Percentiles rank a stretch among this genome's conserved stretches.
Evolutionary conservation across 2,329 filamentous ascomycete genomes (phyloP).

Genomic region (Calonectria henricotiae): DNA sequence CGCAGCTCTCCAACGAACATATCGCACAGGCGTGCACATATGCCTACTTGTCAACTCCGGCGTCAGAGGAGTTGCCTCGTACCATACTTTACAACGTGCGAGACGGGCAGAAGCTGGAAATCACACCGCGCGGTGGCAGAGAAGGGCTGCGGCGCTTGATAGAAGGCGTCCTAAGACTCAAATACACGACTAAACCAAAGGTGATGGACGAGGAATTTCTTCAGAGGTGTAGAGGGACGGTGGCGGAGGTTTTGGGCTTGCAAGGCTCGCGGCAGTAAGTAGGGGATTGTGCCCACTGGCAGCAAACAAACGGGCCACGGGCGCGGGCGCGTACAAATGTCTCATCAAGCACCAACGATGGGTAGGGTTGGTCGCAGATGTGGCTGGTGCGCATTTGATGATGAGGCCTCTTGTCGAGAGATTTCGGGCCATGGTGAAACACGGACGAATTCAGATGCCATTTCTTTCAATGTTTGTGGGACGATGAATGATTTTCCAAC

Average conservation of each 20-base stretch:
- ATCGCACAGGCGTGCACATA: background rate
- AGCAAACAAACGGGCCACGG: too few relatives aligned
- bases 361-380: too few relatives aligned
- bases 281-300: background rate
- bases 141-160: background rate
- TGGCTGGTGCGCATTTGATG: too few relatives aligned
- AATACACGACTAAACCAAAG: background rate
- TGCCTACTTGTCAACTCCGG: background rate
- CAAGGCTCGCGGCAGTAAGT: background rate
- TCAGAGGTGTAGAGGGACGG: background rate
- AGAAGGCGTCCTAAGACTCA: background rate
- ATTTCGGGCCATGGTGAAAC: too few relatives aligned
- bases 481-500: too few relatives aligned
- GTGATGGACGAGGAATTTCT: background rate
- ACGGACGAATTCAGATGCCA: too few relatives aligned
- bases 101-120: slow-evolving; percentile 1
- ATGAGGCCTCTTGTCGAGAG: too few relatives aligned
- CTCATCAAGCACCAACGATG: too few relatives aligned
- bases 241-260: background rate
- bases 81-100: background rate
- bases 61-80: background rate
- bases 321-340: too few relatives aligned
- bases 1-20: background rate
- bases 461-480: too few relatives aligned
- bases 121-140: background rate